Conservation (phyloP, 495 filamentous ascomycete species). For the Aspergillus sclerotiicarbonarius region DNA sequence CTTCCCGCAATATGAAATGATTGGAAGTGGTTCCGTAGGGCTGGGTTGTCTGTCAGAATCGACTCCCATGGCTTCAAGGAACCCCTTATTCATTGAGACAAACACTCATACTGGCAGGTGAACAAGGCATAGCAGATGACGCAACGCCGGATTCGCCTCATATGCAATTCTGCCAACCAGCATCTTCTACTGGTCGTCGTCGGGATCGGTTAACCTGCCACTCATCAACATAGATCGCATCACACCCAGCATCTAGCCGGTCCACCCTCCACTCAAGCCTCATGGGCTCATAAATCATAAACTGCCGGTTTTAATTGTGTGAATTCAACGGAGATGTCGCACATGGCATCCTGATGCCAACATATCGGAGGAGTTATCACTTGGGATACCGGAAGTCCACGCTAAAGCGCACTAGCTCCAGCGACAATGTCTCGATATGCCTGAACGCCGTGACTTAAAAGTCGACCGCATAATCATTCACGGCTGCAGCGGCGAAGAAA, state of each 20-base stretch:
- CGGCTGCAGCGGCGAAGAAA: too few relatives aligned
- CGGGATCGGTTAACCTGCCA: background rate
- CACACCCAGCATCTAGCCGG: background rate
- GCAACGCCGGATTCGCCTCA: background rate
- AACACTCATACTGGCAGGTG: background rate
- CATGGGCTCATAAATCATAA: background rate
- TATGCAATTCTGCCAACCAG: background rate
- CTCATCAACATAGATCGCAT: background rate
- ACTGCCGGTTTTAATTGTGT: background rate
- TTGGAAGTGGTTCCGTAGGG: background rate
- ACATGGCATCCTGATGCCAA: background rate
- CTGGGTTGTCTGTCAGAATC: background rate
- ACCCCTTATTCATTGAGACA: background rate
- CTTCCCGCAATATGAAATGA: background rate
- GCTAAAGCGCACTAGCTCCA: background rate
- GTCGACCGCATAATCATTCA: too few relatives aligned
- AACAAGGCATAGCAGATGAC: background rate
- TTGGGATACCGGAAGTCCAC: background rate
- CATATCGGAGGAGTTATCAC: too few relatives aligned
- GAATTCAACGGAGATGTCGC: background rate
- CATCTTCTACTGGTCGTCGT: background rate
- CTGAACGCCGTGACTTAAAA: too few relatives aligned
- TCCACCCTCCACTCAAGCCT: too few relatives aligned
- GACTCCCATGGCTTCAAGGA: background rate
- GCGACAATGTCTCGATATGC: background rate